Percentiles rank a stretch among this genome's conserved stretches.
Conservation (phyloP, 2,329 filamentous ascomycete genomes). For the Fusarium gaditjirri region DNA sequence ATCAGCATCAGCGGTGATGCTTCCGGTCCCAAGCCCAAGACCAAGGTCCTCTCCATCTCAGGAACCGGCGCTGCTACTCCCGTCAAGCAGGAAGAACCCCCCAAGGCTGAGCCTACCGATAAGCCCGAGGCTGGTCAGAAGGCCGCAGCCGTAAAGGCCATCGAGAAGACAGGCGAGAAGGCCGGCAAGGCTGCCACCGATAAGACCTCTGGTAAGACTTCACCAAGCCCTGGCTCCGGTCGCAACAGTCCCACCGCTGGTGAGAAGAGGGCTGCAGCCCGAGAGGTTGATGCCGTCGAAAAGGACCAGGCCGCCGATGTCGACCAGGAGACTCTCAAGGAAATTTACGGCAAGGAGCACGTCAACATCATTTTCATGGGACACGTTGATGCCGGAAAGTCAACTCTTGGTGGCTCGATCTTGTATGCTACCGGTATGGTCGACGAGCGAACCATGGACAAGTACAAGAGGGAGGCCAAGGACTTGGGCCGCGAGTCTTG, state of each 20-base stretch:
- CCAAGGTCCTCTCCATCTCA: constrained; percentile 59
- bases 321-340: constrained; percentile 79
- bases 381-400: constrained; percentile 98
- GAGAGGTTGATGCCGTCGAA: constrained; percentile 84
- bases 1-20: constrained; percentile 73
- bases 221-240: constrained; percentile 84
- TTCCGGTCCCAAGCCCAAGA: constrained; percentile 64
- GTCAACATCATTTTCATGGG: constrained; percentile 98
- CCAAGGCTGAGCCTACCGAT: constrained; percentile 59
- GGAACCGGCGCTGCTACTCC: constrained; percentile 46
- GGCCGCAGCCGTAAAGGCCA: constrained; percentile 86
- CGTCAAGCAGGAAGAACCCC: constrained; percentile 57
- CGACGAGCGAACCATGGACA: constrained; percentile 98
- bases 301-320: constrained; percentile 84
- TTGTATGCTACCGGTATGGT: constrained; percentile 97
- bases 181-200: constrained; percentile 56
- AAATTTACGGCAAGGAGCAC: constrained; percentile 94
- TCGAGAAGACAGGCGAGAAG: constrained; percentile 86
- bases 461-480: constrained; percentile 97
- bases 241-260: constrained; percentile 80
- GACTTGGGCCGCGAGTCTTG: constrained; percentile 96
- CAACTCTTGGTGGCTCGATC: constrained; percentile 92
- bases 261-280: constrained; percentile 61
- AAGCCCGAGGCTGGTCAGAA: constrained; percentile 80
- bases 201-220: constrained; percentile 74